Evolutionary conservation across 768 basidiomycete species (phyloP), one percentile per base, ranked within the genome.

Genomic region (Leccinum subgranulosum): DNA sequence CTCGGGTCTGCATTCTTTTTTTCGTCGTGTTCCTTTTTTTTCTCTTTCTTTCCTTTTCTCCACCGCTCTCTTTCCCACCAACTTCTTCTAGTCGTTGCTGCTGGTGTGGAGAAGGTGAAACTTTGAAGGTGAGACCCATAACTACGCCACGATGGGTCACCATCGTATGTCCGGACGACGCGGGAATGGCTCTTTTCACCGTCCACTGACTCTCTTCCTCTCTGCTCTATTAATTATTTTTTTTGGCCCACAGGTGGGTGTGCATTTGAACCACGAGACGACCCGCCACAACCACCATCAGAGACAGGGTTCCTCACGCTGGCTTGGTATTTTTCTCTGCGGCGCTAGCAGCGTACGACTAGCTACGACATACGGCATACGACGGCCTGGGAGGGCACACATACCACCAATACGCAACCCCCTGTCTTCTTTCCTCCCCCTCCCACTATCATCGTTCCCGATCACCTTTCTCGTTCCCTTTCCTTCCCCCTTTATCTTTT

Each of bases 391-490:
- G 4, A 11, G n/a, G 10, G 41, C n/a, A 41, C 41, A 15, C n/a
- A 19, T 3, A 41, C 41, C 41, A 19, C n/a, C n/a, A 39, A 19
- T 41, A 41, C n/a, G n/a, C 1, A n/a, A 1, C n/a, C 10, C 36
- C 17, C 36, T 39, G 17, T 4, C 17, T n/a, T 39, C 8, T 39
- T 39, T n/a, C 36, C 17, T 33, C 36, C 4, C 17, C 36, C 17
- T 39, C 17, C 9, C n/a, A 17, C 34, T 17, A 8, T 8, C 34
- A 36, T 39, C 2, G 36, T 10, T 39, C 36, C 36, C 9, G 9
- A n/a, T n/a, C n/a, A 5, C 2, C 0, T n/a, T 41, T n/a, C 4
- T n/a, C 17, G 8, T n/a, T 0, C n/a, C n/a, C 8, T 41, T n/a
- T n/a, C 39, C 34, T 7, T n/a, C 9, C 36, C 25, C 15, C 6